A percentile compares a stretch with the other conserved stretches of the same genome.
Evolutionary conservation across 257 asterid species (phyloP).

Genomic region (Solanum dulcamara): DNA sequence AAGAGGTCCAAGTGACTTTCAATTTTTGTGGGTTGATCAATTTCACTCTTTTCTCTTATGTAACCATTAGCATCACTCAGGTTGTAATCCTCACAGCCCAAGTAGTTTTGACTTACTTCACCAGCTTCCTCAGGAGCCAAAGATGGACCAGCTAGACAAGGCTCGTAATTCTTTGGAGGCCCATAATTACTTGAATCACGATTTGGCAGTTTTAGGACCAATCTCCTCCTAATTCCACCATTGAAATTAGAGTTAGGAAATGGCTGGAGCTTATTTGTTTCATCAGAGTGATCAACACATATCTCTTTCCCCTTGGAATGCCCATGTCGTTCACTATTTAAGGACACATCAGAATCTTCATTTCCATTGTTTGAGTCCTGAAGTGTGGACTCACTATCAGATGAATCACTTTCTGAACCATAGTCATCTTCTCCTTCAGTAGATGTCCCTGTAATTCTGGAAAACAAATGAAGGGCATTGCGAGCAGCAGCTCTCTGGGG

Average conservation of each 20-base stretch:
- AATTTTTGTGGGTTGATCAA: conserved; percentile 13
- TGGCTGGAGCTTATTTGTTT: conserved; percentile 24
- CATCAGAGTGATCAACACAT: conserved; percentile 33
- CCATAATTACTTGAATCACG: conserved; percentile 46
- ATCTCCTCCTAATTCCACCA: conserved; percentile 49
- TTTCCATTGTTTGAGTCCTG: conserved; percentile 57
- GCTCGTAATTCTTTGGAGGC: conserved; percentile 15
- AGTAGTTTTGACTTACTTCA: conserved; percentile 9
- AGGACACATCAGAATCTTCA: conserved; percentile 69
- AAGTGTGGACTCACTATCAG: conserved; percentile 59
- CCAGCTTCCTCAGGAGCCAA: conserved; percentile 21
- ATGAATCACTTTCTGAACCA: conserved; percentile 44
- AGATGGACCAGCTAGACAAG: conserved; percentile 43
- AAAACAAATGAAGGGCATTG: conserved; percentile 88
- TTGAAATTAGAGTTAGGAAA: conserved; percentile 33
- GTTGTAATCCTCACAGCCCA: conserved; percentile 15
- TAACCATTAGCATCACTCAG: conserved; percentile 22
- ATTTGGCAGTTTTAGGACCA: conserved; percentile 73
- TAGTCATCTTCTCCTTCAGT: conserved; percentile 54
- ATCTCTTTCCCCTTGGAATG: conserved; percentile 68
- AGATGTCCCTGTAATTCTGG: conserved; percentile 78
- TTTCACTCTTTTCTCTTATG: conserved; percentile 25
- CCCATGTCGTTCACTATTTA: conserved; percentile 35
- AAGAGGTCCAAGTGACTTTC: conserved; percentile 48
- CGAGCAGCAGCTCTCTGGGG: conserved; percentile 98